Base-by-base conservation (phyloP, 352 stramenopile genomes). In the Paralagenidium karlingii region DNA sequence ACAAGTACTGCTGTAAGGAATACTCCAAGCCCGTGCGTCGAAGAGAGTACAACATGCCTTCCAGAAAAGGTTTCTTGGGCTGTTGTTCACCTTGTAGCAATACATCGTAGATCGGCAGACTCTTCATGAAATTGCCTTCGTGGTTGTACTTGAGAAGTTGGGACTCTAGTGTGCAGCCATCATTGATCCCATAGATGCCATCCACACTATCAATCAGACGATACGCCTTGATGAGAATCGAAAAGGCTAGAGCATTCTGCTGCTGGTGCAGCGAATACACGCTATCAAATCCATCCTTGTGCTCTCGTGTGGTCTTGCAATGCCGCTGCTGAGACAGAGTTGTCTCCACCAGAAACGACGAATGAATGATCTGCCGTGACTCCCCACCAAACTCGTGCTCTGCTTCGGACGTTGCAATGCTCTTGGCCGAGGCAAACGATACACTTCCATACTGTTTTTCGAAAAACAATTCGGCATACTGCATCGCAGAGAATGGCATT, bases 391-490 rank as follows among this genome's bases (percentile, higher is more conserved):
- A 29, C 12, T n/a, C 32, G 6, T 52, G 22, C 22, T 49, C 34
- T 9, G 27, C 34, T 31, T 39, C 13, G 16, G 28, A 25, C 22
- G 27, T n/a, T 4, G 8, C 24, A 3, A 47, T 18, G 2, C 19
- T 20, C 7, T 5, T 5, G 8, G n/a, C 24, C 16, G 29, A 11
- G 4, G 9, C 25, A 5, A 49, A 10, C 1, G 83, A 46, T 33
- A 61, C 62, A 0, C 62, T 63, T 3, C 67, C 73, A 15, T 82
- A 36, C 3, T 55, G 53, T 10, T 60, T 51, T 51, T 93, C 79
- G 4, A 93, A 45, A 66, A 74, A 87, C 75, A 87, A 81, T 43
- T 93, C 79, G n/a, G 85, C 68, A 40, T 83, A 93, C 39, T 93
- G 79, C 70, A 93, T 88, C 1, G 79, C 75, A 15, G 77, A 87